Percentiles rank a stretch among this genome's conserved stretches.
phyloP scores from a whole-genome alignment of 176 grass and related monocot genomes.

The Avena atlantica region DNA sequence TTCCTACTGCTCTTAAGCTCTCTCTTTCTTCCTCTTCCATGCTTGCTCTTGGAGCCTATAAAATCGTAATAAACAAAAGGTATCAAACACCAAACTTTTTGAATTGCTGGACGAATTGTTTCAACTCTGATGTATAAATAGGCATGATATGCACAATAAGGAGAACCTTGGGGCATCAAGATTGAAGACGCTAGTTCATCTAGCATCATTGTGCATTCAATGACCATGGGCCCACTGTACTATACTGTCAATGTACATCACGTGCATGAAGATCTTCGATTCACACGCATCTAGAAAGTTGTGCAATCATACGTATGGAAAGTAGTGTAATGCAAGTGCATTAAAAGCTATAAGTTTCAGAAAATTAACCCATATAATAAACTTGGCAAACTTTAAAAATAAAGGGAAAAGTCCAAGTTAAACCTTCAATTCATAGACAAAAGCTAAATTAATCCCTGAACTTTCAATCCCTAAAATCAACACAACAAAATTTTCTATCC shows the following conservation, averaged over 20 bases:
- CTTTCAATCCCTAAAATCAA: too few relatives aligned
- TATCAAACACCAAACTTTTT: not conserved
- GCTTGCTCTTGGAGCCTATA: constrained; percentile 15
- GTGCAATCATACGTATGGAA: too few relatives aligned
- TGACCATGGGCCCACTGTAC: not conserved
- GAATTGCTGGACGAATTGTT: not conserved
- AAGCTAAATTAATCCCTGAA: too few relatives aligned
- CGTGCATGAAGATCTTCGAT: constrained; percentile 3
- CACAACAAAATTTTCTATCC: too few relatives aligned
- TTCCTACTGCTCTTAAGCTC: constrained; percentile 34
- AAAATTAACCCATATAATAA: too few relatives aligned
- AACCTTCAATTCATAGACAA: too few relatives aligned
- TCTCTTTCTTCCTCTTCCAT: constrained; percentile 46
- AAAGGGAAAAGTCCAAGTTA: too few relatives aligned
- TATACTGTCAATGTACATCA: constrained; percentile 33
- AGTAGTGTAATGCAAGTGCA: too few relatives aligned
- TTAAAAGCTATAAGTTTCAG: too few relatives aligned
- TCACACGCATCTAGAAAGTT: not conserved
- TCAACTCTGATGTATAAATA: constrained; percentile 20
- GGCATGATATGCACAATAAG: not conserved
- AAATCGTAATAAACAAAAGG: not conserved
- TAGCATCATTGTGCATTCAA: not conserved
- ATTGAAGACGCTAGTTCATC: not conserved
- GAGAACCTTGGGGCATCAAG: not conserved
- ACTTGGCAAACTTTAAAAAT: too few relatives aligned